Conservation (phyloP, 495 filamentous ascomycete genomes). For the Lasiosphaeria hispida region DNA sequence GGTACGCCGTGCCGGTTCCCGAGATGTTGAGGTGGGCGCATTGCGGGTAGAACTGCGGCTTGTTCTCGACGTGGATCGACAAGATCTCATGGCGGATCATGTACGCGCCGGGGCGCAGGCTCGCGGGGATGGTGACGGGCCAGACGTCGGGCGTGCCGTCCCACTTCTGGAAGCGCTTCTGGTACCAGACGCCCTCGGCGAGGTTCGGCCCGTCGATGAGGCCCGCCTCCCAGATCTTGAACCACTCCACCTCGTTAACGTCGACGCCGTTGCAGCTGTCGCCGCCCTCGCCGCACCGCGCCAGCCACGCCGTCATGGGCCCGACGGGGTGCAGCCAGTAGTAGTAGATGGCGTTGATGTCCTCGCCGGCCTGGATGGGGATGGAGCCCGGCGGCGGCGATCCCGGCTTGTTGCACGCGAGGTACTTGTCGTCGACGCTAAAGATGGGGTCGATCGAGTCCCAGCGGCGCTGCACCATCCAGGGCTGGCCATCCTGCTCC, state of each 20-base stretch:
- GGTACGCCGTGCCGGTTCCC: slow-evolving; percentile 41
- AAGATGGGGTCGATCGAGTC: slow-evolving; percentile 46
- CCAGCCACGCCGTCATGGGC: slow-evolving; percentile 50
- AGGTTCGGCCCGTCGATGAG: slow-evolving; percentile 45
- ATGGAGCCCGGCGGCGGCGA: slow-evolving; percentile 42
- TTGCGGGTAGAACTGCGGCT: slow-evolving; percentile 56
- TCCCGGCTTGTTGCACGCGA: slow-evolving; percentile 47
- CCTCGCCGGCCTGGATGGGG: slow-evolving; percentile 41
- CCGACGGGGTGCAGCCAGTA: slow-evolving; percentile 55
- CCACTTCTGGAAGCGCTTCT: slow-evolving; percentile 49
- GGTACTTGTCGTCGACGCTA: slow-evolving; percentile 29
- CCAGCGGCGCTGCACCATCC: slow-evolving; percentile 47
- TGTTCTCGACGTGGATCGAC: slow-evolving; percentile 50
- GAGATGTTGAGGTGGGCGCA: slow-evolving; percentile 53
- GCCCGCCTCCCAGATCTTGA: slow-evolving; percentile 54
- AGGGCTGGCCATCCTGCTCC: slow-evolving; percentile 40
- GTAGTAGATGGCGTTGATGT: slow-evolving; percentile 48
- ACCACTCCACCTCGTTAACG: slow-evolving; percentile 43
- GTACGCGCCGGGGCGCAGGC: slow-evolving; percentile 49
- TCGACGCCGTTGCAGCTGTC: slow-evolving; percentile 39
- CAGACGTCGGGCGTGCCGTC: slow-evolving; percentile 43
- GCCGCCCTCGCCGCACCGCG: slow-evolving; percentile 37
- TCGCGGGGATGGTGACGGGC: slow-evolving; percentile 47
- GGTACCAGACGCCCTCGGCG: slow-evolving; percentile 52
- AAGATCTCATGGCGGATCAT: slow-evolving; percentile 56